Evolutionary conservation across 352 stramenopile species (phyloP), one percentile per base, ranked within the genome.

Genomic region (Plasmopara halstedii): DNA sequence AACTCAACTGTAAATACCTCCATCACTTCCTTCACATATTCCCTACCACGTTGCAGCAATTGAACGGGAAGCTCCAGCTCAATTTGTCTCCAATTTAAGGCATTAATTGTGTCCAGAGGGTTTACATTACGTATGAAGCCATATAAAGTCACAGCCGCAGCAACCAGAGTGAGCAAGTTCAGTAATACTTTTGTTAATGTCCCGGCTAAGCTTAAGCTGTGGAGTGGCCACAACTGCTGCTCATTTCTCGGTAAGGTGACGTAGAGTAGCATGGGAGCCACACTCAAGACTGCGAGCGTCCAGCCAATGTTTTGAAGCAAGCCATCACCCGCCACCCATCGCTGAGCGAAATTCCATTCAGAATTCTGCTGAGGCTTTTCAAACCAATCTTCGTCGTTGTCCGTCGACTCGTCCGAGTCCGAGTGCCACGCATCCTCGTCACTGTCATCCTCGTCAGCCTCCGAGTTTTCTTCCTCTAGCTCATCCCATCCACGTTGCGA

Each of bases 251-350:
- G 46, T 8, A 74, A 27, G 6, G 58, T 56, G 0, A 47, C 46
- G 50, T 86, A 88, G 17, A 85, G 39, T 45, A 72, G 46, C 45
- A 86, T 15, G 0, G 78, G 73, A 11, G 52, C 64, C 3, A 82
- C 46, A 4, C 50, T 32, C 32, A 73, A 35, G 0, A 54, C 59
- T 25, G 70, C 61, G 5, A 66, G 47, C 9, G 75, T 90, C 78
- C 78, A 90, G 35, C 46, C 22, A 6, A 74, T 42, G 50, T 88
- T 86, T 50, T 82, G 62, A 7, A 70, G 10, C 13, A 68, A 46
- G 2, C 49, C 27, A 3, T 64, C 70, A 21, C 64, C 59, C 2
- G 67, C 53, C 20, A 76, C 6, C 39, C 64, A 73, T 17, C 46
- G 67, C 63, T 58, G 34, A 2, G 25, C 21, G 18, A 58, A 56